Base-by-base conservation (phyloP, 805 yeast genomes). In the Zygosaccharomyces lentus region DNA sequence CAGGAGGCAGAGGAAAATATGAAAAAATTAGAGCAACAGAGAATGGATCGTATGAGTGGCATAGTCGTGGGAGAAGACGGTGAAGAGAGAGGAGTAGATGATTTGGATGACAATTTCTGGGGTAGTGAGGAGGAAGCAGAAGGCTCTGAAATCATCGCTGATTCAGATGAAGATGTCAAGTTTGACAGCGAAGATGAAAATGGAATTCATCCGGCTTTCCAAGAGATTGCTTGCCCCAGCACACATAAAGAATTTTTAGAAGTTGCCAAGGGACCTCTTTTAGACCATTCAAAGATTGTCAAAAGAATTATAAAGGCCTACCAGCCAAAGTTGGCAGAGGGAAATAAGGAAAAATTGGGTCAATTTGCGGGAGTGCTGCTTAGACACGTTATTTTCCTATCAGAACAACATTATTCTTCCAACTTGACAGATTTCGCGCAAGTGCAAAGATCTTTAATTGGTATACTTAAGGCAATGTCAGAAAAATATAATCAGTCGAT, bases 251-350 rank as follows among this genome's bases (percentile, higher is more conserved):
- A 77, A 31, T 65, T 77, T 34, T 48, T 72, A 1, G 54, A 56
- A 1, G 55, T 65, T 23, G 55, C 78, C 3, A 58, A 64, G 10
- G 59, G 58, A 23, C 67, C 70, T 8, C 62, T 69, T 34, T 59
- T 60, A 12, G 75, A 77, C 26, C 78, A 78, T 13, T 64, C 76
- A 15, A 62, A 66, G 2, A 66, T 74, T 23, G 71, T 87, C 23
- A 75, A 76, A 41, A 74, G 75, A 46, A 75, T 89, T 34, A 66
- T 86, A 46, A 74, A 73, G 42, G 61, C 71, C 0, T 80, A 82
- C 64, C 87, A 85, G 51, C 96, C 97, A 10, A 80, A 82, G 51
- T 71, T 86, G 43, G 88, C 86, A 2, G 77, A 73, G 45, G 97
- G 96, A 2, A 89, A 91, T 64, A 88, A 87, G 59, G 85, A 81